Evolutionary conservation across 257 asterid species (phyloP).

Genomic region (Fraxinus excelsior): DNA sequence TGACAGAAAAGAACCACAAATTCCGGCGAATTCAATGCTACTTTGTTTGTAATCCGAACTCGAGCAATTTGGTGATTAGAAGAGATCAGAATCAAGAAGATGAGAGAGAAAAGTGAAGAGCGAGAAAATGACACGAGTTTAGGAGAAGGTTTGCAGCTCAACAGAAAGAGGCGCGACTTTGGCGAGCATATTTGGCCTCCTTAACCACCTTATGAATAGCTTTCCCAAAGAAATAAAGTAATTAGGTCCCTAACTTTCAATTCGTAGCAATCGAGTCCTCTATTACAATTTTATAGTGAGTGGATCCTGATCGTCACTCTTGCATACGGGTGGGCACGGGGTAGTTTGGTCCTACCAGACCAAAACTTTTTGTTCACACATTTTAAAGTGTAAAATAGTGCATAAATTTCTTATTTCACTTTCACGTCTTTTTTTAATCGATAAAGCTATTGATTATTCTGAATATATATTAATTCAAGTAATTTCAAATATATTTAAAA

Average conservation of each 20-base stretch:
- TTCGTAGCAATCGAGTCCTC: background rate
- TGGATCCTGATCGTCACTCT: background rate
- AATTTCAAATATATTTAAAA: too few relatives aligned
- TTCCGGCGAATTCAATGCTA: background rate
- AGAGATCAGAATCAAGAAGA: constrained; percentile 5
- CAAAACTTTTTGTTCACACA: too few relatives aligned
- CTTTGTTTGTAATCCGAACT: constrained; percentile 17
- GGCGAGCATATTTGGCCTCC: constrained; percentile 53
- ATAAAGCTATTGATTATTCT: too few relatives aligned
- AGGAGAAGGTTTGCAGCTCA: constrained; percentile 46
- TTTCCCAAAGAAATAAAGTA: background rate
- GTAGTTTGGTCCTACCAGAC: too few relatives aligned
- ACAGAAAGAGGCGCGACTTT: constrained; percentile 42
- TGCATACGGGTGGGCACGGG: too few relatives aligned
- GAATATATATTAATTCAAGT: too few relatives aligned
- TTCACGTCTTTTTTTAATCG: too few relatives aligned
- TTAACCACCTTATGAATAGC: constrained; percentile 38
- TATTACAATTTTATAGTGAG: background rate
- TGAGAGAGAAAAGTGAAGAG: constrained; percentile 24
- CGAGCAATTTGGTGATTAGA: constrained; percentile 27
- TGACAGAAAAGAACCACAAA: background rate
- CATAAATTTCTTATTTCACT: too few relatives aligned
- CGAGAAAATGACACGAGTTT: constrained; percentile 29
- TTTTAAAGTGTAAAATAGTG: too few relatives aligned
- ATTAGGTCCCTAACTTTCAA: background rate